phyloP scores from a whole-genome alignment of 2,329 filamentous ascomycete genomes.

The Phyllosticta paracitricarpa region DNA sequence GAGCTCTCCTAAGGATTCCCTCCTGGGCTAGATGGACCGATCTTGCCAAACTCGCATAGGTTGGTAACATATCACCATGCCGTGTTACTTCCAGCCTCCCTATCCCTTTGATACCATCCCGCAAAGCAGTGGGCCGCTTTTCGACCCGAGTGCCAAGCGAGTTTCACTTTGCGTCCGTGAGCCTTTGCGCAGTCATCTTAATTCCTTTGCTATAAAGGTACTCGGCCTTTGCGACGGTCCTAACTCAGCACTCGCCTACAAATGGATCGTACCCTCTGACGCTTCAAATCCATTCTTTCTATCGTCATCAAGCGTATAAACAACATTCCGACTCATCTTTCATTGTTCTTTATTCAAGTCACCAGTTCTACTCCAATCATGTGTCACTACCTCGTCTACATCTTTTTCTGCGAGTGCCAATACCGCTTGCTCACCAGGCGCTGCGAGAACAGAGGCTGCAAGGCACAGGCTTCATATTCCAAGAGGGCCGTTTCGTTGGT shows the following conservation, averaged over 20 bases:
- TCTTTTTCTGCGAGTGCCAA: slow-evolving; percentile 8
- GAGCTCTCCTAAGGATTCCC: background rate
- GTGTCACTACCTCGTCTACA: slow-evolving; percentile 8
- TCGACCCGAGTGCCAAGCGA: background rate
- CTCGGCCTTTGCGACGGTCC: background rate
- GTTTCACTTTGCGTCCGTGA: background rate
- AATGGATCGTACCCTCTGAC: background rate
- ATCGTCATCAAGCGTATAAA: background rate
- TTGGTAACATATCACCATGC: background rate
- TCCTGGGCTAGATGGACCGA: background rate
- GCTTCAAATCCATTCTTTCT: background rate
- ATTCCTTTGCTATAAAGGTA: background rate
- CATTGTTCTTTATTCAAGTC: background rate
- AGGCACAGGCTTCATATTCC: background rate
- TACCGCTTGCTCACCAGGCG: slow-evolving; percentile 2
- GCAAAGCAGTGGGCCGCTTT: background rate
- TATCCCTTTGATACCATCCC: background rate
- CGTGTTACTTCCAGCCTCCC: background rate
- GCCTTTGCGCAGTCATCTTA: background rate
- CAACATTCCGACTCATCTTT: background rate
- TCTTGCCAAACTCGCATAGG: background rate
- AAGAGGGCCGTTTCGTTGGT: slow-evolving; percentile 2
- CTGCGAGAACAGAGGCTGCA: background rate
- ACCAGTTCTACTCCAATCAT: background rate
- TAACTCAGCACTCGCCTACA: background rate